A percentile compares a stretch with the other conserved stretches of the same genome.
phyloP scores from a whole-genome alignment of 2,329 filamentous ascomycete genomes.

The Aspergillus candidus region DNA sequence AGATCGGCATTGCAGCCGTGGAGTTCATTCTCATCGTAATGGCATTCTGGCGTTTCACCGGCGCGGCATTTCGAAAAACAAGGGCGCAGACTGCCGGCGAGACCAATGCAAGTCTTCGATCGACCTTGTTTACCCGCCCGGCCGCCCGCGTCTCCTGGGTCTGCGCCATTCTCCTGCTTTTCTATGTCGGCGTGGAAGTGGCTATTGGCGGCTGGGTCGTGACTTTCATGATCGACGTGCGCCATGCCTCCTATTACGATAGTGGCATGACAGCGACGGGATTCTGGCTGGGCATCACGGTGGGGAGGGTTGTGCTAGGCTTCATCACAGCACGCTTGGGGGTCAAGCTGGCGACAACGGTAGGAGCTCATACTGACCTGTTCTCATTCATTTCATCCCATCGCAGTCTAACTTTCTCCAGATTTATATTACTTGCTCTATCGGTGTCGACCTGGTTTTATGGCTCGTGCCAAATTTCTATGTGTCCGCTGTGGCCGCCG shows the following conservation, averaged over 20 bases:
- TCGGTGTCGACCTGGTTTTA: constrained; percentile 65
- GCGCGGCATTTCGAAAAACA: not conserved
- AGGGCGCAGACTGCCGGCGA: not conserved
- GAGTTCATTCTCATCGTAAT: constrained; percentile 12
- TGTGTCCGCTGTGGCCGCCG: constrained; percentile 65
- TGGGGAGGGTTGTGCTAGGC: constrained; percentile 65
- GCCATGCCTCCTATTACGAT: constrained; percentile 62
- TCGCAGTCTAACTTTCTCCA: no score
- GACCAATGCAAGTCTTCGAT: constrained; percentile 2
- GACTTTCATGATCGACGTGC: constrained; percentile 76
- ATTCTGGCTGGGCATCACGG: constrained; percentile 77
- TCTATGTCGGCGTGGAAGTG: constrained; percentile 69
- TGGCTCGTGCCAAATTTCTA: constrained; percentile 76
- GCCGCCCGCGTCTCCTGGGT: constrained; percentile 14
- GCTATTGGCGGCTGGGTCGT: constrained; percentile 75
- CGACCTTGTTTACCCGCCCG: constrained; percentile 6
- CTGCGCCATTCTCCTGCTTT: constrained; percentile 61
- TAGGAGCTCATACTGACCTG: no score
- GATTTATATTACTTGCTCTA: constrained; percentile 58
- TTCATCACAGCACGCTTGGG: constrained; percentile 66
- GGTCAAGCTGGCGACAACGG: constrained; percentile 59
- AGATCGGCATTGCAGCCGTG: constrained; percentile 13
- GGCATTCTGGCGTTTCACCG: constrained; percentile 11
- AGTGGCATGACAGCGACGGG: constrained; percentile 71
- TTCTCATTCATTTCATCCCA: no score